Percentiles rank a stretch among this genome's conserved stretches.
Evolutionary conservation across 1,284 basidiomycete genomes (phyloP).

Genomic region (Agroathelia rolfsii): DNA sequence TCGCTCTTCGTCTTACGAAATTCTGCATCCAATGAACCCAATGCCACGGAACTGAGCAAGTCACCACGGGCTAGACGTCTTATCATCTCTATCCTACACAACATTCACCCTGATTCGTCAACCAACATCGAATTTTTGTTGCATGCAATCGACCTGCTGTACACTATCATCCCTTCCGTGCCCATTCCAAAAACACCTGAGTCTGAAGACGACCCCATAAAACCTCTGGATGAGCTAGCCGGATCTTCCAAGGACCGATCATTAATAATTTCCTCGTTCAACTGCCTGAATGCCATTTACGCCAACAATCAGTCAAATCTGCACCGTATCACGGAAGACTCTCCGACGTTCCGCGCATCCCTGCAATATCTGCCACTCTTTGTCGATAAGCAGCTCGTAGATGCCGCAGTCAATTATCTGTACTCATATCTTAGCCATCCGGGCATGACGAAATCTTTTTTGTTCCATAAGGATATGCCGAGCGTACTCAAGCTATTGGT

Average conservation of each 20-base stretch:
- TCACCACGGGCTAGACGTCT: slow-evolving; percentile 52
- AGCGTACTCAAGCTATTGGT: slow-evolving; percentile 58
- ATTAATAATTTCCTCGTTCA: slow-evolving; percentile 56
- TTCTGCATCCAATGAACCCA: slow-evolving; percentile 56
- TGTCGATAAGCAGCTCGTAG: slow-evolving; percentile 55
- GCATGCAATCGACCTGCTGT: slow-evolving; percentile 58
- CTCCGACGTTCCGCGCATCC: slow-evolving; percentile 47
- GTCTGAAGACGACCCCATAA: too few relatives aligned
- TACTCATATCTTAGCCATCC: slow-evolving; percentile 69
- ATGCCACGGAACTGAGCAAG: slow-evolving; percentile 47
- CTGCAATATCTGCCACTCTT: slow-evolving; percentile 69
- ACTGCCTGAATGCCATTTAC: slow-evolving; percentile 48
- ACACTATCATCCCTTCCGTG: slow-evolving; percentile 29
- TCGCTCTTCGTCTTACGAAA: slow-evolving; percentile 72
- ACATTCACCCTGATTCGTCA: slow-evolving; percentile 45
- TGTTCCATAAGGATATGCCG: slow-evolving; percentile 59
- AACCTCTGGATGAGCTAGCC: slow-evolving; percentile 43
- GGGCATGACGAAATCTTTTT: slow-evolving; percentile 66
- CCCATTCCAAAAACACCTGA: too few relatives aligned
- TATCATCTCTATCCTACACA: slow-evolving; percentile 46
- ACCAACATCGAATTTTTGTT: slow-evolving; percentile 60
- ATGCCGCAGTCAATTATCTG: slow-evolving; percentile 64
- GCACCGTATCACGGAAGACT: slow-evolving; percentile 38
- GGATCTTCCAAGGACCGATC: slow-evolving; percentile 57
- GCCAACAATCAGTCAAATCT: slow-evolving; percentile 52